These are phyloP conservation scores for Meripilus lineatus DNA, from an alignment of 1,284 basidiomycete species.

Conservation along the genomic window DNA sequence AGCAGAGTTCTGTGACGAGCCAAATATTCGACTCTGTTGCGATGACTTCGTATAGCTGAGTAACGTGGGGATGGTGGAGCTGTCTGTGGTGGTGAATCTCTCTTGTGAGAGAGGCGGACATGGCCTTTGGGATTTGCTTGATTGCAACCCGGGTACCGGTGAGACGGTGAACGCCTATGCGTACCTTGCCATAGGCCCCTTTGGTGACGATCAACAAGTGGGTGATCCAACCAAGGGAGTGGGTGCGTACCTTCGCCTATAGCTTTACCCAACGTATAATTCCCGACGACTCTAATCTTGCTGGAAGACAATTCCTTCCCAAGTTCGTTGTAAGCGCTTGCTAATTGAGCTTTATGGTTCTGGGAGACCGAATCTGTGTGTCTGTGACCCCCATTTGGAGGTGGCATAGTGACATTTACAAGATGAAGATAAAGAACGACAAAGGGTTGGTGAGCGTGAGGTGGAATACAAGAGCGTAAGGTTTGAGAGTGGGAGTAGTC, in stretches of 20 bases:
- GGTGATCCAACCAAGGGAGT: not conserved
- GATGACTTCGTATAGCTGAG: slow-evolving; percentile 96
- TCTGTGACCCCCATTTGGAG: slow-evolving; percentile 56
- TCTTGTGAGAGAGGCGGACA: slow-evolving; percentile 86
- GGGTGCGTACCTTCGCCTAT: slow-evolving; percentile 85
- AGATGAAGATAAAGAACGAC: slow-evolving; percentile 34
- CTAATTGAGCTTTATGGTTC: slow-evolving; percentile 83
- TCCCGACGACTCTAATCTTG: slow-evolving; percentile 89
- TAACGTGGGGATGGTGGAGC: slow-evolving; percentile 91
- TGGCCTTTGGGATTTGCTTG: slow-evolving; percentile 95
- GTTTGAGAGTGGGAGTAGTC: too few relatives aligned
- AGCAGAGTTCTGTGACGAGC: slow-evolving; percentile 96
- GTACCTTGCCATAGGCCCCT: slow-evolving; percentile 93
- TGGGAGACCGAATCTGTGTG: slow-evolving; percentile 63
- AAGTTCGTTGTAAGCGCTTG: slow-evolving; percentile 94
- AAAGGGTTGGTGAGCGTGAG: too few relatives aligned
- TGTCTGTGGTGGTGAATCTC: slow-evolving; percentile 98
- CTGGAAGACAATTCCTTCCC: slow-evolving; percentile 90
- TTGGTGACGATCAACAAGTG: slow-evolving; percentile 7
- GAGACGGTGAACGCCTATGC: slow-evolving; percentile 88
- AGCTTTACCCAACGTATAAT: slow-evolving; percentile 91
- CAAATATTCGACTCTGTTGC: slow-evolving; percentile 94
- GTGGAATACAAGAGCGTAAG: too few relatives aligned
- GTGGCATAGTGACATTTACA: slow-evolving; percentile 42
- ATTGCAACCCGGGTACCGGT: slow-evolving; percentile 90